Evolutionary conservation across 1,139 yeast species (phyloP), one percentile per base, ranked within the genome.

Genomic region (Scheffersomyces stambukii): DNA sequence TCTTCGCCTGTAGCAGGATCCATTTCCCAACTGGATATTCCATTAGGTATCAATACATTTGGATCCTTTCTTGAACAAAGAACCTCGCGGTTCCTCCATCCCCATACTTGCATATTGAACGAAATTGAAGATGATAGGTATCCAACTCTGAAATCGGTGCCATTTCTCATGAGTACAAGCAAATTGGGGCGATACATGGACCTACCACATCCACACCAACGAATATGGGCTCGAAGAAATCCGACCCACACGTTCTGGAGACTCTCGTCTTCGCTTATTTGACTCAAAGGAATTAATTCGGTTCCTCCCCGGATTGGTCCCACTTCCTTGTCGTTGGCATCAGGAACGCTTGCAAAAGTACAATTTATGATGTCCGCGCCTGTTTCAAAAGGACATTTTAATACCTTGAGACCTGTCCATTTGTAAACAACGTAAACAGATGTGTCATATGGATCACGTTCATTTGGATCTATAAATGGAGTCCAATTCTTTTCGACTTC

Each of bases 401-500:
- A 44, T 2, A 64, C 44, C 33, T 60, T 60, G 17, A 66, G 44
- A 23, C 53, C 45, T 13, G 60, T 48, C 69, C 70, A 64, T 23
- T 68, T 42, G 40, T 60, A 64, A 6, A 65, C 52, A 20, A 64
- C 50, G 35, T 57, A 45, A 12, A 66, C 32, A 21, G 39, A 36
- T 21, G 46, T 46, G 39, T 65, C 70, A 27, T 38, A 30, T 12
- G 31, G 30, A 5, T 32, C 30, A 28, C 64, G 47, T 16, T 47
- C 50, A 2, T 25, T 25, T 13, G 43, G 42, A 36, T 58, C 55
- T 10, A 60, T 36, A 33, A 65, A 51, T 1, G 73, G 72, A 2
- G 70, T 61, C 73, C 73, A 66, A 39, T 66, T 66, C 41, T 66
- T 66, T 36, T 64, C 68, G 10, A 27, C 20, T 20, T 15, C n/a